Base-by-base conservation (phyloP, 768 basidiomycete species). In the Mycena polygramma region DNA sequence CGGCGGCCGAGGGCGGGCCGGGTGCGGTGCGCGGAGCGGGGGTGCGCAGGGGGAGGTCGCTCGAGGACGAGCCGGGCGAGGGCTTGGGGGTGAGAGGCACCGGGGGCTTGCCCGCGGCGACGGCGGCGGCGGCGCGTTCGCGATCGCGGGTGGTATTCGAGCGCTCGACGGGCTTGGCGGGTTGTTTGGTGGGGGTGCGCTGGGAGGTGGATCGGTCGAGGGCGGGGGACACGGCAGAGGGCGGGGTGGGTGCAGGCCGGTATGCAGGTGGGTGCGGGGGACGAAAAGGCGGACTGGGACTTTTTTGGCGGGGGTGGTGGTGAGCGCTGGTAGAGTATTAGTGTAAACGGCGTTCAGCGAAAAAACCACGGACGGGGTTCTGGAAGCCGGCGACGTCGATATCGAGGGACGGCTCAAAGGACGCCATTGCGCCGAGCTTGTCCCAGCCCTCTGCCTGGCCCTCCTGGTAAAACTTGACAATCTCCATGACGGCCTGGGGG, bases 401-500 rank as follows among this genome's bases (percentile, higher is more conserved):
- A 8, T 66, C 71, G 41, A 41, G 10, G 57, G 67, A 53, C 63
- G 70, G 67, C 68, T 75, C 78, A 48, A 72, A 69, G 45, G 69
- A 77, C n/a, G 80, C 88, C 74, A 90, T 85, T 17, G 87, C 84
- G 17, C 91, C 92, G 80, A 95, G 87, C 86, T 95, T 96, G 80
- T 93, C 94, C 94, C 94, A 96, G 39, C 90, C 91, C 76, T 91
- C 91, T 68, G 89, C 88, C 69, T 90, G 88, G 43, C 92, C 90
- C 81, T 96, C 94, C 77, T 99, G 97, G 80, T 98, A 99, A 83
- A 99, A 98, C 77, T 97, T 96, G 80, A 99, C 97, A 72, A 99
- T 97, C 77, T 98, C 98, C 90, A 97, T 96, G 70, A 99, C 96
- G 5, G 96, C 96, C 81, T 98, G 93, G 0, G 98, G 98, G 77